phyloP scores from a whole-genome alignment of 2,329 filamentous ascomycete species.

The Fusarium nodosum region DNA sequence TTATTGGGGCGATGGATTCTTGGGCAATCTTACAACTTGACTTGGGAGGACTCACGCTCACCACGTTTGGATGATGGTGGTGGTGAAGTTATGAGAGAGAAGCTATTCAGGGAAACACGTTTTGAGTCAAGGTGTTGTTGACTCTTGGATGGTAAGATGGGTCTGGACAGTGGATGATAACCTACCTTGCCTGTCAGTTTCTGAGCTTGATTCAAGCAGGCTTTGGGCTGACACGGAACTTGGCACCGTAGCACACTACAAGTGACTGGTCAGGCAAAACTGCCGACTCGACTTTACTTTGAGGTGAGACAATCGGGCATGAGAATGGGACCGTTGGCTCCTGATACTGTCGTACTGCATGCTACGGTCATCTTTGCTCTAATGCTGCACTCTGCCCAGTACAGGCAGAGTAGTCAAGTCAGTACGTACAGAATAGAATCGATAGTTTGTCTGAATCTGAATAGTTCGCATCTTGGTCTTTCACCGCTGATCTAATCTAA shows the following conservation, averaged over 20 bases:
- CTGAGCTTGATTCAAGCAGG: neutral
- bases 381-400: neutral
- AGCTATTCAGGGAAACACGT: slow-evolving; percentile 34
- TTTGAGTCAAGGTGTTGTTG: neutral
- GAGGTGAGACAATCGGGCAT: slow-evolving; percentile 23
- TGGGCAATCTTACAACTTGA: slow-evolving; percentile 21
- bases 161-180: too few species aligned
- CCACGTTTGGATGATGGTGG: neutral
- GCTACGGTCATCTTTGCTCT: neutral
- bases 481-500: slow-evolving; percentile 32
- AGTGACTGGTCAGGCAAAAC: slow-evolving; percentile 21
- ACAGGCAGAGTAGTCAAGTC: neutral
- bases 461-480: slow-evolving; percentile 14
- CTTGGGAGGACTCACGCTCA: slow-evolving; percentile 3
- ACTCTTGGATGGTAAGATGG: too few species aligned
- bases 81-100: slow-evolving; percentile 7
- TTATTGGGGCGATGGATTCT: slow-evolving; percentile 46
- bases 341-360: slow-evolving; percentile 1
- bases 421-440: slow-evolving; percentile 10
- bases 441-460: slow-evolving; percentile 21
- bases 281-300: slow-evolving; percentile 2
- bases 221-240: slow-evolving; percentile 7
- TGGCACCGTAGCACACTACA: slow-evolving; percentile 1
- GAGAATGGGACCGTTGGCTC: slow-evolving; percentile 15
- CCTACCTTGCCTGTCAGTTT: neutral